These are phyloP conservation scores for Penicillium crystallinum DNA, from an alignment of 495 filamentous ascomycete genomes.

Conservation along the genomic window DNA sequence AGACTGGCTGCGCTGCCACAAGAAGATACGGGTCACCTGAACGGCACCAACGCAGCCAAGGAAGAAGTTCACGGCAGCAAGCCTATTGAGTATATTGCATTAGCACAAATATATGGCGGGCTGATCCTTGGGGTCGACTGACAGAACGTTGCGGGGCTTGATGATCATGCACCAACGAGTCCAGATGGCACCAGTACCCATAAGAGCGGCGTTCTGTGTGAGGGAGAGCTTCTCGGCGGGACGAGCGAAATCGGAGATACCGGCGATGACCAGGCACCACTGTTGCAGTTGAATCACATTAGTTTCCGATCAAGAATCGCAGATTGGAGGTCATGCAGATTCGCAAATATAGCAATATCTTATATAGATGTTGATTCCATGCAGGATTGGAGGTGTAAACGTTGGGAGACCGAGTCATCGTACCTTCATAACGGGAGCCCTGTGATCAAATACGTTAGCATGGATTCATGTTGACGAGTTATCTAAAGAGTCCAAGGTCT, in stretches of 20 bases:
- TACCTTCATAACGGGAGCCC: constrained; percentile 97
- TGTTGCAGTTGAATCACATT: constrained; percentile 28
- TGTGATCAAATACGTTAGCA: constrained; percentile 14
- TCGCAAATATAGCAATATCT: too few species aligned
- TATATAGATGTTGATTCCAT: not conserved
- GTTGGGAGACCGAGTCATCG: constrained; percentile 16
- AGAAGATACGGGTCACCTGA: constrained; percentile 71
- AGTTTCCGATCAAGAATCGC: constrained; percentile 5
- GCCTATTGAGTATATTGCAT: constrained; percentile 39
- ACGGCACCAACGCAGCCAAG: constrained; percentile 78
- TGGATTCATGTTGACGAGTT: not conserved
- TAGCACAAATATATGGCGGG: not conserved
- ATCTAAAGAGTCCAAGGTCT: not conserved
- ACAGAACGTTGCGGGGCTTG: constrained; percentile 86
- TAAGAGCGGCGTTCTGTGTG: constrained; percentile 84
- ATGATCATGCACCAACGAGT: constrained; percentile 98
- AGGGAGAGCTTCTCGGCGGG: constrained; percentile 90
- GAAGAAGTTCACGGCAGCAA: constrained; percentile 98
- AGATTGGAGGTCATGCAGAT: too few species aligned
- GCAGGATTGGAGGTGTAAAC: constrained; percentile 7
- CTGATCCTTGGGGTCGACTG: constrained; percentile 19
- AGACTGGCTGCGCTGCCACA: constrained; percentile 59
- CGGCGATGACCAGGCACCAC: constrained; percentile 90
- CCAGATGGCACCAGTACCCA: constrained; percentile 91
- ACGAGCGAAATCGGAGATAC: constrained; percentile 84